Percentiles rank a stretch among this genome's conserved stretches.
Conservation (phyloP, 2,329 filamentous ascomycete genomes). For the Knufia petricola region DNA sequence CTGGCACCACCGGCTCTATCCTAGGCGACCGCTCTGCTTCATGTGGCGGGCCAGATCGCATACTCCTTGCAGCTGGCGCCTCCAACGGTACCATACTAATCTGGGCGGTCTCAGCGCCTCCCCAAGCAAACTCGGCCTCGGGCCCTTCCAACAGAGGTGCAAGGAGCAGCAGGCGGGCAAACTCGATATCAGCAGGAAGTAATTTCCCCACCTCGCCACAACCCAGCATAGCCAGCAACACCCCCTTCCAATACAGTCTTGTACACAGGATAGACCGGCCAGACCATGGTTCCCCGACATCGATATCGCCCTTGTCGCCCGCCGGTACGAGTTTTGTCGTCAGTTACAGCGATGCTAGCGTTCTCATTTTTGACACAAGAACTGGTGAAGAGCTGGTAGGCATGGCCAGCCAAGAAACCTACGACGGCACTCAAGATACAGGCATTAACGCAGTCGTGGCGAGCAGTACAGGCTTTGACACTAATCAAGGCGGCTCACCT, state of each 20-base stretch:
- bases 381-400: constrained; percentile 83
- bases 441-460: constrained; percentile 87
- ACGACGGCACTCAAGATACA: constrained; percentile 72
- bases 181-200: constrained; percentile 89
- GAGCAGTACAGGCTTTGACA: constrained; percentile 71
- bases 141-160: constrained; percentile 58
- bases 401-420: constrained; percentile 92
- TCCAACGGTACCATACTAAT: constrained; percentile 87
- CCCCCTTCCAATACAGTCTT: constrained; percentile 77
- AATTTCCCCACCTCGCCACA: constrained; percentile 86
- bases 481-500: constrained; percentile 49
- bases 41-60: constrained; percentile 72
- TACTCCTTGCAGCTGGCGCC: constrained; percentile 81
- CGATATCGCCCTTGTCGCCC: constrained; percentile 77
- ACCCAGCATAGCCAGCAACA: constrained; percentile 73
- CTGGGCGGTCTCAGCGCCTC: constrained; percentile 88
- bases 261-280: constrained; percentile 73
- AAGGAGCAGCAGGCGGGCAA: constrained; percentile 70
- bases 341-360: constrained; percentile 79
- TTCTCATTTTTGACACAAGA: constrained; percentile 84
- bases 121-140: constrained; percentile 72
- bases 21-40: constrained; percentile 63
- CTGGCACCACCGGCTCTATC: constrained; percentile 67
- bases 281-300: constrained; percentile 69
- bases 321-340: constrained; percentile 86